phyloP scores from a whole-genome alignment of 2,329 filamentous ascomycete species.

The Dactylonectria macrodidyma region DNA sequence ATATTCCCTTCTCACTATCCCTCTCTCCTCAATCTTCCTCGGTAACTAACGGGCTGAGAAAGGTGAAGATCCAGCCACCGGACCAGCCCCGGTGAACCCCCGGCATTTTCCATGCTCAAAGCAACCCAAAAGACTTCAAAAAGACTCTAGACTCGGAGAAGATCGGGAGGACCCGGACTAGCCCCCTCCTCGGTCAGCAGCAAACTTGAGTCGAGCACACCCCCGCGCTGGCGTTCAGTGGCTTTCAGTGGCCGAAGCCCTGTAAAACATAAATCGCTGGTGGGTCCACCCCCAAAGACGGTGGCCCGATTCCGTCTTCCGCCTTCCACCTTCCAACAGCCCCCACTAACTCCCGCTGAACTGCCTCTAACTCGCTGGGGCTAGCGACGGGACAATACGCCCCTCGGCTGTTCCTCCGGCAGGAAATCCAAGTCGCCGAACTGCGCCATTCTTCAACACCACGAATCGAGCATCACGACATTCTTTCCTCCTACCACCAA shows the following conservation, averaged over 20 bases:
- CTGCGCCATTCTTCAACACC: constrained; percentile 30
- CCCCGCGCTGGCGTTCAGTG: constrained; percentile 23
- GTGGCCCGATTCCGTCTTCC: constrained; percentile 21
- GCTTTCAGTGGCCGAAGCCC: constrained; percentile 6
- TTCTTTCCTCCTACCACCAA: constrained; percentile 8
- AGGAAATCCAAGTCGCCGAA: constrained; percentile 18
- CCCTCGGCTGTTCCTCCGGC: constrained; percentile 26
- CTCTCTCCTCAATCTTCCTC: neutral
- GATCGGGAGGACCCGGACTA: constrained; percentile 30
- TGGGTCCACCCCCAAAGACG: constrained; percentile 24
- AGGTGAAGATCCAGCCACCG: neutral
- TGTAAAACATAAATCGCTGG: constrained; percentile 2
- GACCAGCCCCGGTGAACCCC: neutral
- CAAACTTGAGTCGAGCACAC: constrained; percentile 13
- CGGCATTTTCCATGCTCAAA: constrained; percentile 13
- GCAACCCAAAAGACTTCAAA: too few relatives aligned
- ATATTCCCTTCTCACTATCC: neutral
- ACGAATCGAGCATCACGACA: constrained; percentile 24
- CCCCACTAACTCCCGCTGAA: constrained; percentile 10
- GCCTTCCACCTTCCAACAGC: neutral
- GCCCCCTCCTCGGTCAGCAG: constrained; percentile 13
- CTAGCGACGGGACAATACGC: constrained; percentile 9
- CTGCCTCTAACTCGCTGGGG: neutral
- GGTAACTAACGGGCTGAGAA: neutral
- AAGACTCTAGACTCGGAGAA: constrained; percentile 3